Evolutionary conservation across 2,329 filamentous ascomycete genomes (phyloP).

Genomic region (Coniochaeta sp.): DNA sequence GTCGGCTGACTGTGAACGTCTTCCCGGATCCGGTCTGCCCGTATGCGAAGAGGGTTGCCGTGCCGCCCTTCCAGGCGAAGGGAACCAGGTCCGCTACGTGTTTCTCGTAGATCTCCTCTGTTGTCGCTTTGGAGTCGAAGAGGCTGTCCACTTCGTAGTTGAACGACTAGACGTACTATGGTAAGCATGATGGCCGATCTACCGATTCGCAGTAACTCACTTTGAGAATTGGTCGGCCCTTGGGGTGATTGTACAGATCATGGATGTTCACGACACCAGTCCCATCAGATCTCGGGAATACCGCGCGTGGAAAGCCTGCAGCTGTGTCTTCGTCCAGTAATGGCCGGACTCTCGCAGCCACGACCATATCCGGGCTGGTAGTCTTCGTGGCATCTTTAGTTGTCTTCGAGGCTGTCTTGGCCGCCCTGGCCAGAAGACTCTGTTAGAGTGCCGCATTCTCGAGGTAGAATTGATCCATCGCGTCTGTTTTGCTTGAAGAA

Average conservation of each 20-base stretch:
- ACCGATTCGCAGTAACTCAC: conserved; percentile 11
- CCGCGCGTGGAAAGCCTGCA: conserved; percentile 18
- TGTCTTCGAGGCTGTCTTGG: conserved; percentile 2
- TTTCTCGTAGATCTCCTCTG: conserved; percentile 32
- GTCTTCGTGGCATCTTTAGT: conserved; percentile 2
- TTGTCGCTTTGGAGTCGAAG: conserved; percentile 26
- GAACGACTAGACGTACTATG: conserved; percentile 19
- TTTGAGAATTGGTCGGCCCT: conserved; percentile 23
- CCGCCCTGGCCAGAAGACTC: conserved; percentile 1
- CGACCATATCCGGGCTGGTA: conserved; percentile 21
- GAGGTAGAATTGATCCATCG: conserved; percentile 7
- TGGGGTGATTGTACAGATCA: conserved; percentile 25
- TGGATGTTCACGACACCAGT: conserved; percentile 26
- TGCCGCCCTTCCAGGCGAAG: conserved; percentile 37
- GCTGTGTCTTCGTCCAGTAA: conserved; percentile 25
- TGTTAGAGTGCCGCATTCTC: neutral
- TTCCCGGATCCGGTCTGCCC: conserved; percentile 44
- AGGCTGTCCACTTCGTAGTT: conserved; percentile 27
- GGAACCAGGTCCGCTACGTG: conserved; percentile 33
- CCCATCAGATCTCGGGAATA: conserved; percentile 16
- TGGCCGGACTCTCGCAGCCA: conserved; percentile 27
- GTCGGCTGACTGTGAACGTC: conserved; percentile 33
- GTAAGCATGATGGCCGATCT: neutral
- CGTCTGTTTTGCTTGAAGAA: too few species aligned
- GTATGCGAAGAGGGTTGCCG: conserved; percentile 41